phyloP scores from a whole-genome alignment of 2,329 filamentous ascomycete genomes.

The Trichoderma breve region DNA sequence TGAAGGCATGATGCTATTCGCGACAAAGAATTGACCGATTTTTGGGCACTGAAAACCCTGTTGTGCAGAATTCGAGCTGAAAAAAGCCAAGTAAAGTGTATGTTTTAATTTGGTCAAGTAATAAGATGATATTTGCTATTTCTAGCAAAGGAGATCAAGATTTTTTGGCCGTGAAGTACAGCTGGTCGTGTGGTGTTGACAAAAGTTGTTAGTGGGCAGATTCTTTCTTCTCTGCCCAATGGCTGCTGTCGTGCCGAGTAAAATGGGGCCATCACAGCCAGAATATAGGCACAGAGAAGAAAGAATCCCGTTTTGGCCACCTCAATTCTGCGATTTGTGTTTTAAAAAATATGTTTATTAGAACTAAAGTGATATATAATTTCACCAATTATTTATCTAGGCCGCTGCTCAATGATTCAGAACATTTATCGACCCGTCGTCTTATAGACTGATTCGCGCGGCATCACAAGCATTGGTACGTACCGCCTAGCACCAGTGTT shows the following conservation, averaged over 20 bases:
- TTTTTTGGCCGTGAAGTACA: neutral
- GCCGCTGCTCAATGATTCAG: neutral
- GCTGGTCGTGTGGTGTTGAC: constrained; percentile 2
- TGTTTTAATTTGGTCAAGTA: neutral
- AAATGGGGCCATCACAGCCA: neutral
- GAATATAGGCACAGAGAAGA: neutral
- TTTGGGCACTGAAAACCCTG: neutral
- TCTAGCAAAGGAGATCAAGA: neutral
- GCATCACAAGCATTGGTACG: neutral
- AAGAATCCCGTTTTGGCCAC: neutral
- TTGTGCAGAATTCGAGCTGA: neutral
- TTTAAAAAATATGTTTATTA: neutral
- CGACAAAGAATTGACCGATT: neutral
- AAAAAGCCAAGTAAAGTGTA: neutral
- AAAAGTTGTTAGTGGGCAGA: neutral
- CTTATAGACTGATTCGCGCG: neutral
- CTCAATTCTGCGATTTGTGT: neutral
- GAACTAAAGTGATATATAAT: neutral
- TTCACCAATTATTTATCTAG: neutral
- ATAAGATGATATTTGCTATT: neutral
- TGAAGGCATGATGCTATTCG: constrained; percentile 14
- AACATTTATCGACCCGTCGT: neutral
- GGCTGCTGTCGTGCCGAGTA: neutral
- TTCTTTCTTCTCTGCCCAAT: neutral
- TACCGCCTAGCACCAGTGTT: neutral